A percentile compares a stretch with the other conserved stretches of the same genome.
Conservation (phyloP, 1,284 basidiomycete species). For the Coniferiporia sulphurascens region DNA sequence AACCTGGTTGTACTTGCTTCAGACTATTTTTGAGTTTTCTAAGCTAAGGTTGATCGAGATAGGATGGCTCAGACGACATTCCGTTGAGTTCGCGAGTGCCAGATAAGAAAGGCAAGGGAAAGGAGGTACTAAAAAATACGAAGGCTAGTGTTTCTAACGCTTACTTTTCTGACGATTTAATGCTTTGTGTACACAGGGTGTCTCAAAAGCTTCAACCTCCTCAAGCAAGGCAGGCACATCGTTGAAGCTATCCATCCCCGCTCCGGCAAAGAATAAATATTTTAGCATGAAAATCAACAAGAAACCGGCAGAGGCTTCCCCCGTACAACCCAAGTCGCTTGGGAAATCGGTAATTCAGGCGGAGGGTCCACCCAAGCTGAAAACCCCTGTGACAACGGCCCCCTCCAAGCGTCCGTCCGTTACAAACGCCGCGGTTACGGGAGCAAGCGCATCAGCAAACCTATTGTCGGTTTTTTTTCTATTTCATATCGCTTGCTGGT, state of each 20-base stretch:
- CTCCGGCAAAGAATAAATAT: constrained; percentile 3
- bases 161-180: not conserved
- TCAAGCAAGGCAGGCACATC: not conserved
- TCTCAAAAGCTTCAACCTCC: not conserved
- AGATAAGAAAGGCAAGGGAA: constrained; percentile 17
- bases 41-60: not conserved
- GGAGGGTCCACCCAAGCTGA: not conserved
- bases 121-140: not conserved
- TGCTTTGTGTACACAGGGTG: not conserved
- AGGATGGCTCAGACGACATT: constrained; percentile 20
- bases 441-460: not conserved
- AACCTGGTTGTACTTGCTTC: not conserved
- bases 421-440: not conserved
- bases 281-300: constrained; percentile 14
- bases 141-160: not conserved
- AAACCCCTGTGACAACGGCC: not conserved
- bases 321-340: not conserved
- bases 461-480: not conserved
- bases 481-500: not conserved
- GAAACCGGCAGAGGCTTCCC: not conserved
- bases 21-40: not conserved
- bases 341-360: not conserved
- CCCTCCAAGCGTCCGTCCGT: not conserved
- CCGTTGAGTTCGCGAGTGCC: constrained; percentile 11
- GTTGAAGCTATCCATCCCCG: not conserved